Evolutionary conservation across 768 basidiomycete genomes (phyloP).

Genomic region (Xerocomellus dryophilus): DNA sequence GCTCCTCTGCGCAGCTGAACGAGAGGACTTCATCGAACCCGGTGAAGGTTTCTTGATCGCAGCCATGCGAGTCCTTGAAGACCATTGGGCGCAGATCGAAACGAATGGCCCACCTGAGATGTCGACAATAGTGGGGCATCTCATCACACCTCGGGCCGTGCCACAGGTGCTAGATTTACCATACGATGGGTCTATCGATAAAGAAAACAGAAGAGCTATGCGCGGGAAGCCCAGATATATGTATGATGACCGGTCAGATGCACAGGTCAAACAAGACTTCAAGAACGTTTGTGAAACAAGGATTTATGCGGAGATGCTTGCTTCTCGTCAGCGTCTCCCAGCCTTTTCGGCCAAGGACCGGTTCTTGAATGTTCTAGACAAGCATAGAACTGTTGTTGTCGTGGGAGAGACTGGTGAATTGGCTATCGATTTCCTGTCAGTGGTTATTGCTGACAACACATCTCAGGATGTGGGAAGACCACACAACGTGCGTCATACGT

Average conservation of each 20-base stretch:
- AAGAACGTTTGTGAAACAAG: conserved; percentile 40
- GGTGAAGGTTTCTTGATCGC: conserved; percentile 75
- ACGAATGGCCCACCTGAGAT: conserved; percentile 75
- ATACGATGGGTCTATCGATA: not conserved
- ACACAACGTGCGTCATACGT: conserved; percentile 59
- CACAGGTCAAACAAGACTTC: conserved; percentile 53
- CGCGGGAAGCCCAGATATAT: conserved; percentile 1
- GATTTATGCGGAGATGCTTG: conserved; percentile 57
- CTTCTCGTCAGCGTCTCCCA: conserved; percentile 61
- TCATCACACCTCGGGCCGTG: conserved; percentile 11
- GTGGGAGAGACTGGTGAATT: conserved; percentile 82
- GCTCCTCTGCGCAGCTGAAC: conserved; percentile 55
- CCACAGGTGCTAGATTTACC: conserved; percentile 17
- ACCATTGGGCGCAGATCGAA: conserved; percentile 63
- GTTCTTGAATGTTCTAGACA: conserved; percentile 58
- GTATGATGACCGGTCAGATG: conserved; percentile 45
- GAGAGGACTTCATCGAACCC: conserved; percentile 52
- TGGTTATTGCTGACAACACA: conserved; percentile 1
- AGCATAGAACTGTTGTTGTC: conserved; percentile 70
- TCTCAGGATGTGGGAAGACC: conserved; percentile 81
- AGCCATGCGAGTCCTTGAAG: conserved; percentile 66
- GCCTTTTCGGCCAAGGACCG: conserved; percentile 66
- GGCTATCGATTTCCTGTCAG: not conserved
- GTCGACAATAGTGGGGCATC: conserved; percentile 52
- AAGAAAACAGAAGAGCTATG: not conserved